phyloP scores from a whole-genome alignment of 2,329 filamentous ascomycete species.

The Xylaria polymorpha region DNA sequence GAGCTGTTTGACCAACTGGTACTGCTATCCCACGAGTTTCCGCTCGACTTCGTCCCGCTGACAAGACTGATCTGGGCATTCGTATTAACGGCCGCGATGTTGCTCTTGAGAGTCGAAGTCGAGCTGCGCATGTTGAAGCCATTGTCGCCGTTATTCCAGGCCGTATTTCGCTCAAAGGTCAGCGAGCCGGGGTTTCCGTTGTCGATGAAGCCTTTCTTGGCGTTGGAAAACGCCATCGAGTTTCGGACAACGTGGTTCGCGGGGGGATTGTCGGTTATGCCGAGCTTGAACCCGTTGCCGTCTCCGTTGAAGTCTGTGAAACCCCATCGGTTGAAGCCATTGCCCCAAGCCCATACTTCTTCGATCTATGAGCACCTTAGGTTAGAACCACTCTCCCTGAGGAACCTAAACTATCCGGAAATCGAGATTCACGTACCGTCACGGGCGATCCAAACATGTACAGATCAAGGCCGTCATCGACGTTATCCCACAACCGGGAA shows the following conservation, averaged over 20 bases:
- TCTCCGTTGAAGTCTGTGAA: constrained; percentile 58
- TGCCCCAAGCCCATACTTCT: constrained; percentile 58
- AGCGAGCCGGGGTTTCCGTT: constrained; percentile 58
- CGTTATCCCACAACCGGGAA: constrained; percentile 62
- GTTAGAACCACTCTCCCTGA: not conserved
- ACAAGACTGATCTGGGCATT: constrained; percentile 44
- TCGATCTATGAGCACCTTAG: constrained; percentile 40
- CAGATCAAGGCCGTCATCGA: constrained; percentile 61
- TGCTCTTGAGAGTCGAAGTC: constrained; percentile 52
- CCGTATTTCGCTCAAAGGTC: constrained; percentile 56
- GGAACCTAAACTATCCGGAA: too few relatives aligned
- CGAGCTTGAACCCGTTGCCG: constrained; percentile 61
- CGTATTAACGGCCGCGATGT: constrained; percentile 55
- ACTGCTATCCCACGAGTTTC: constrained; percentile 57
- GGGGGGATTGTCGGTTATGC: constrained; percentile 53
- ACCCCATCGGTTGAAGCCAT: constrained; percentile 58
- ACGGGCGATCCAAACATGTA: constrained; percentile 56
- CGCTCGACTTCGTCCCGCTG: constrained; percentile 45
- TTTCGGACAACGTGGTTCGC: constrained; percentile 58
- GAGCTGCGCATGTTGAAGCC: constrained; percentile 56
- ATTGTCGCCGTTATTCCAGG: constrained; percentile 58
- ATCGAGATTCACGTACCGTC: constrained; percentile 46
- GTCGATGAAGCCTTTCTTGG: constrained; percentile 59
- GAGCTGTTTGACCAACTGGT: constrained; percentile 54
- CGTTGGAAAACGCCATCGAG: constrained; percentile 57